Evolutionary conservation across 2,329 filamentous ascomycete species (phyloP).

Genomic region (Xylaria multiplex): DNA sequence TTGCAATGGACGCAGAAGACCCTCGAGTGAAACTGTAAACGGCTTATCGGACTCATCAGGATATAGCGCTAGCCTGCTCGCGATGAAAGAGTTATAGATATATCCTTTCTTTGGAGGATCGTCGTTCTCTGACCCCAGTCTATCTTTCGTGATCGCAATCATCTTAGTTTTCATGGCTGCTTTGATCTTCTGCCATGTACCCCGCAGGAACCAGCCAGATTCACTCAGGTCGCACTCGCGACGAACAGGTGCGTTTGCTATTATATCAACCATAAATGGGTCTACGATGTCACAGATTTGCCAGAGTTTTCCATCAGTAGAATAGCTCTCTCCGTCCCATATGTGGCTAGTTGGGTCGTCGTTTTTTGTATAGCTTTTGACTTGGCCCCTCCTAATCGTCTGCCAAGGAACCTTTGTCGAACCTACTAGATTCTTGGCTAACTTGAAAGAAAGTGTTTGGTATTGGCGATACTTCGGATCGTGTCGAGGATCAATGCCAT

Average conservation of each 20-base stretch:
- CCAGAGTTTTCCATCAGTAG: slow-evolving; percentile 88
- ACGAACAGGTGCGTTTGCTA: slow-evolving; percentile 71
- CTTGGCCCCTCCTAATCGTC: slow-evolving; percentile 57
- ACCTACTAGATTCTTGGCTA: slow-evolving; percentile 64
- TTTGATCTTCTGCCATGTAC: slow-evolving; percentile 83
- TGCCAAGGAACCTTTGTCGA: slow-evolving; percentile 61
- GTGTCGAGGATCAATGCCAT: slow-evolving; percentile 84
- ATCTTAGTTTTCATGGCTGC: slow-evolving; percentile 91
- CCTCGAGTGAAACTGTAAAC: slow-evolving; percentile 43
- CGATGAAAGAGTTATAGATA: slow-evolving; percentile 56
- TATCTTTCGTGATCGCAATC: slow-evolving; percentile 69
- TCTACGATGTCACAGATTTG: slow-evolving; percentile 94
- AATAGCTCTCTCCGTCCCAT: slow-evolving; percentile 82
- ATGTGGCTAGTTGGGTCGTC: slow-evolving; percentile 69
- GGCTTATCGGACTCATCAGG: slow-evolving; percentile 45
- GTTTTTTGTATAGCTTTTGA: slow-evolving; percentile 52
- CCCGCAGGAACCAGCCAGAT: slow-evolving; percentile 87
- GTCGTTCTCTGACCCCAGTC: slow-evolving; percentile 60
- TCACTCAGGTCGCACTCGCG: slow-evolving; percentile 66
- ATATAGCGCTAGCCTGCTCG: slow-evolving; percentile 44
- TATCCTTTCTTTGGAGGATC: slow-evolving; percentile 46
- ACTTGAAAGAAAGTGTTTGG: slow-evolving; percentile 88
- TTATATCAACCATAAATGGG: slow-evolving; percentile 72
- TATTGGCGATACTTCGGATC: slow-evolving; percentile 82
- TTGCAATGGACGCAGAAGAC: slow-evolving; percentile 46